A percentile compares a stretch with the other conserved stretches of the same genome.
Evolutionary conservation across 345 rosid genomes (phyloP).

Genomic region (Kernera saxatilis): DNA sequence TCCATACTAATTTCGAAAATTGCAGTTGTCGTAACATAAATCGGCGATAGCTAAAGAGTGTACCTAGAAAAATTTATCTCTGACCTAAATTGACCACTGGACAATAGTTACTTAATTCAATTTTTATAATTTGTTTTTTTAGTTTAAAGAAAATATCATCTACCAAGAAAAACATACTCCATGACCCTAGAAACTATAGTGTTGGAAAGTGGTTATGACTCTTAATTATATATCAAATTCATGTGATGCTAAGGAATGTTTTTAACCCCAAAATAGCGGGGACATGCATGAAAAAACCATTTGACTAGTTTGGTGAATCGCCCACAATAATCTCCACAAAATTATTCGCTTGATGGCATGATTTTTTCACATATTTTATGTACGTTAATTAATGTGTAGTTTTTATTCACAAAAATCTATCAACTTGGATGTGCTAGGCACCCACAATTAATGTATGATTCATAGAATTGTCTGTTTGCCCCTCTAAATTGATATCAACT

Average conservation of each 20-base stretch:
- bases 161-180: constrained; percentile 29
- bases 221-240: constrained; percentile 28
- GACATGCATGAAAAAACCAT: constrained; percentile 24
- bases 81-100: not conserved
- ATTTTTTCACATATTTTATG: constrained; percentile 4
- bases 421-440: constrained; percentile 29
- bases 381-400: constrained; percentile 7
- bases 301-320: constrained; percentile 32
- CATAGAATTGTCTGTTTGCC: constrained; percentile 17
- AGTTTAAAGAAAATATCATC: not conserved
- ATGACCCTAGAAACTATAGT: constrained; percentile 23
- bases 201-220: constrained; percentile 22
- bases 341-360: constrained; percentile 16
- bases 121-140: not conserved
- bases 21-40: not conserved
- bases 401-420: constrained; percentile 1
- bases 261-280: constrained; percentile 32
- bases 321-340: constrained; percentile 16
- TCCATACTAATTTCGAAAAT: not conserved
- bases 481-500: not conserved
- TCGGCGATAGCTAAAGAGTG: not conserved
- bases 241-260: constrained; percentile 32
- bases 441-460: constrained; percentile 19
- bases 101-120: not conserved
- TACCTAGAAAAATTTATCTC: not conserved